Conservation (phyloP, 768 basidiomycete species). For the Mycena kentingensis region DNA sequence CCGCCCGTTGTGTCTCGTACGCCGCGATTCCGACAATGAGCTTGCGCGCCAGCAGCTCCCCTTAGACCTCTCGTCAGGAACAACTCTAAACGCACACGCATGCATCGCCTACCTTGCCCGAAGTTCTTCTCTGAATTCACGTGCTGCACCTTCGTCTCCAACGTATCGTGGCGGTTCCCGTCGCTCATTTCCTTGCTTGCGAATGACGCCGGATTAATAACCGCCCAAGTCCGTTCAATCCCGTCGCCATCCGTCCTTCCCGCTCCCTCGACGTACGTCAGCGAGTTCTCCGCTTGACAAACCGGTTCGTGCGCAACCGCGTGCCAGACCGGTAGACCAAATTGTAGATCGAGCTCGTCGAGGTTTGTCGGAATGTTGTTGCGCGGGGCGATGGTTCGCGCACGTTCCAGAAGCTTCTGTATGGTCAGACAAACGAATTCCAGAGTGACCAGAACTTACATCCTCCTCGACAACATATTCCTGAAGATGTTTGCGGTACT, state of each 20-base stretch:
- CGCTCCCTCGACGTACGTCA: slow-evolving; percentile 12
- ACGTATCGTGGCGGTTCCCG: slow-evolving; percentile 23
- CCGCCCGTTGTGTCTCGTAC: slow-evolving; percentile 1
- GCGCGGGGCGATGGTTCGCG: neutral
- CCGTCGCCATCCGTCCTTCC: slow-evolving; percentile 15
- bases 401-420: neutral
- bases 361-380: neutral
- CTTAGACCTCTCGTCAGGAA: neutral
- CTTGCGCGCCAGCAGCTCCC: neutral
- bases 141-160: slow-evolving; percentile 29
- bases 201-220: slow-evolving; percentile 22
- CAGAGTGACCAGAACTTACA: slow-evolving; percentile 1
- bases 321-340: slow-evolving; percentile 20
- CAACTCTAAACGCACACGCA: neutral
- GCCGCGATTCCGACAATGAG: slow-evolving; percentile 12
- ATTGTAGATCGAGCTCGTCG: neutral
- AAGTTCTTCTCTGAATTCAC: slow-evolving; percentile 17
- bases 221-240: slow-evolving; percentile 31
- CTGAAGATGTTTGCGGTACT: slow-evolving; percentile 12
- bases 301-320: slow-evolving; percentile 12
- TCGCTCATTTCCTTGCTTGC: slow-evolving; percentile 35
- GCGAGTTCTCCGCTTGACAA: slow-evolving; percentile 16
- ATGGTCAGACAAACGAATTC: neutral
- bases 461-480: slow-evolving; percentile 12
- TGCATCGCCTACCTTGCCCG: neutral